Conservation (phyloP, 2,329 filamentous ascomycete genomes). For the Cladosporium sp. region DNA sequence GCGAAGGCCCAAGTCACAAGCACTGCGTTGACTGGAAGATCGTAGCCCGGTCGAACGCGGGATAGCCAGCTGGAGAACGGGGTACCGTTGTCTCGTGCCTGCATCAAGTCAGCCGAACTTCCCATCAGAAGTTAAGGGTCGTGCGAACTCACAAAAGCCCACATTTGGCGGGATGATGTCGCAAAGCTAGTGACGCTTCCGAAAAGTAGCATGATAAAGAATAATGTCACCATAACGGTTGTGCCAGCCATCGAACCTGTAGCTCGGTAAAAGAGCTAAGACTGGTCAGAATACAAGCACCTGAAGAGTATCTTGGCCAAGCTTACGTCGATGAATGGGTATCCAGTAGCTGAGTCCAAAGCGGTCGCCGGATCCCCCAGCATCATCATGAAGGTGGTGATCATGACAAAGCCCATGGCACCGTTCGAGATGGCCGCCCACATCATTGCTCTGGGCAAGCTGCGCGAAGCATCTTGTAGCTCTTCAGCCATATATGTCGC, state of each 20-base stretch:
- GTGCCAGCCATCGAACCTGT: constrained; percentile 31
- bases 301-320: constrained; percentile 10
- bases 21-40: constrained; percentile 28
- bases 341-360: constrained; percentile 20
- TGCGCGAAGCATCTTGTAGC: constrained; percentile 14
- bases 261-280: constrained; percentile 31
- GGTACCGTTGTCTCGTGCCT: constrained; percentile 35
- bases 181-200: constrained; percentile 35
- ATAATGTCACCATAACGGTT: constrained; percentile 28
- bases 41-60: constrained; percentile 20
- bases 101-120: constrained; percentile 23
- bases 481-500: constrained; percentile 20
- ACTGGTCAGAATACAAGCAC: constrained; percentile 29
- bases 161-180: constrained; percentile 38
- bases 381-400: constrained; percentile 30
- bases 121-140: neutral
- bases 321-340: constrained; percentile 26
- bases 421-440: constrained; percentile 18
- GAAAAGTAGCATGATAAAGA: constrained; percentile 35
- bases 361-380: constrained; percentile 28
- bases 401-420: constrained; percentile 20
- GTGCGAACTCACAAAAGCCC: constrained; percentile 35
- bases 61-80: constrained; percentile 29
- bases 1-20: constrained; percentile 21
- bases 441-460: constrained; percentile 15